Percentiles rank a stretch among this genome's conserved stretches.
phyloP scores from a whole-genome alignment of 2,329 filamentous ascomycete species.

The Trichophyton rubrum region DNA sequence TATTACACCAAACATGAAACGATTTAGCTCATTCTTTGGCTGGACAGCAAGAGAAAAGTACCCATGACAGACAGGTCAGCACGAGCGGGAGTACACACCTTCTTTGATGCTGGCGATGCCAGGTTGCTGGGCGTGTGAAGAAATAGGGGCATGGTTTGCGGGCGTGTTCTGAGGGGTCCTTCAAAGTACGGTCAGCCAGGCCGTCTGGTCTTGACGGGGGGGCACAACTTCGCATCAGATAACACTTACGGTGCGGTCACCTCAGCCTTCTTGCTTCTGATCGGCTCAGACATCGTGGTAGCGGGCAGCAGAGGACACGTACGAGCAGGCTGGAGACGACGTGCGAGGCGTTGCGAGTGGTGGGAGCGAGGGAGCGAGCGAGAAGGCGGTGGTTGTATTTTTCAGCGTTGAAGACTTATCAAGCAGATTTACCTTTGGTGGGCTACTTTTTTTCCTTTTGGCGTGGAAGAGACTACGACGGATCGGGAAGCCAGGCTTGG shows the following conservation, averaged over 20 bases:
- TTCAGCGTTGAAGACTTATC: conserved; percentile 24
- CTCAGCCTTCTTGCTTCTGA: conserved; percentile 54
- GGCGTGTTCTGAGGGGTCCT: conserved; percentile 99
- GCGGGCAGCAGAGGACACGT: conserved; percentile 14
- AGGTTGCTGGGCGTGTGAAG: conserved; percentile 91
- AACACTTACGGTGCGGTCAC: conserved; percentile 51
- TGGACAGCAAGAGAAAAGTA: not conserved
- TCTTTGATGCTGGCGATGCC: conserved; percentile 92
- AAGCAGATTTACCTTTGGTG: conserved; percentile 7
- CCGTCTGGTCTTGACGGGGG: conserved; percentile 9
- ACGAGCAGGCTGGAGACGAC: conserved; percentile 5
- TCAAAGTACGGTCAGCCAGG: conserved; percentile 20
- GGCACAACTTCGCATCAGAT: conserved; percentile 11
- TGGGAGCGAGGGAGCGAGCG: conserved; percentile 17
- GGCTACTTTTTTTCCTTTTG: not conserved
- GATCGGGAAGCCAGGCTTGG: conserved; percentile 1
- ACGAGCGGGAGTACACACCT: conserved; percentile 49
- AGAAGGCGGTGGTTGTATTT: conserved; percentile 21
- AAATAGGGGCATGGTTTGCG: conserved; percentile 88
- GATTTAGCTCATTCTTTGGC: not conserved
- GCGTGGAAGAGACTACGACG: not conserved
- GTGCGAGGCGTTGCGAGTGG: conserved; percentile 7
- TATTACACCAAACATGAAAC: not conserved
- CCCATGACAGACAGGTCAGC: not conserved
- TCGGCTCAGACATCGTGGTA: conserved; percentile 51